A percentile compares a stretch with the other conserved stretches of the same genome.
Evolutionary conservation across 2,329 filamentous ascomycete species (phyloP).

Genomic region (Colletotrichum sp.): DNA sequence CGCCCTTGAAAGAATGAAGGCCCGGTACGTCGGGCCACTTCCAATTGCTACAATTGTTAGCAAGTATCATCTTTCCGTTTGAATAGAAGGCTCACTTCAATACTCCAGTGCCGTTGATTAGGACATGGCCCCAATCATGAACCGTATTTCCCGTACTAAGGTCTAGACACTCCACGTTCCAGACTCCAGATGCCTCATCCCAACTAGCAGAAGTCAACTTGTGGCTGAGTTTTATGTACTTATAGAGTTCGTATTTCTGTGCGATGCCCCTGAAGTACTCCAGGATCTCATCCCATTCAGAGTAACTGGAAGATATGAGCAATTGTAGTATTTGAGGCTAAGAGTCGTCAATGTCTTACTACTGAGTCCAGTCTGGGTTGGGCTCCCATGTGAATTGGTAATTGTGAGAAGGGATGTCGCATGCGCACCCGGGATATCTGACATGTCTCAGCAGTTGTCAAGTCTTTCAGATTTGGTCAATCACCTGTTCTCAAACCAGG

Average conservation of each 20-base stretch:
- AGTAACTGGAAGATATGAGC: neutral
- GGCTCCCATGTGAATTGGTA: slow-evolving; percentile 53
- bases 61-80: neutral
- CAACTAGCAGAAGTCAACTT: neutral
- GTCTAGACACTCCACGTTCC: neutral
- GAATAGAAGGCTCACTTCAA: neutral
- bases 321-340: neutral
- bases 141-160: neutral
- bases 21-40: neutral
- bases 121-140: neutral
- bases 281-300: neutral
- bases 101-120: neutral
- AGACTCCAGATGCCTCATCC: neutral
- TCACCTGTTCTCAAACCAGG: slow-evolving; percentile 26
- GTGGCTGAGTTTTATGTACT: neutral
- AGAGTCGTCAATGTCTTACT: neutral
- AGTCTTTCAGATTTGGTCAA: neutral
- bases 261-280: neutral
- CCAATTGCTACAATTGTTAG: neutral
- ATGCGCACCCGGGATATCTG: slow-evolving; percentile 24
- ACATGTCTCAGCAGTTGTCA: neutral
- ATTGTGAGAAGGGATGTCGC: slow-evolving; percentile 26
- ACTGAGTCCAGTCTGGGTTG: slow-evolving; percentile 53
- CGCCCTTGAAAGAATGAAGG: neutral
- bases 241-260: neutral